Percentiles rank a stretch among this genome's conserved stretches.
Evolutionary conservation across 148 eudicot species (phyloP).

Genomic region (Simmondsia chinensis): DNA sequence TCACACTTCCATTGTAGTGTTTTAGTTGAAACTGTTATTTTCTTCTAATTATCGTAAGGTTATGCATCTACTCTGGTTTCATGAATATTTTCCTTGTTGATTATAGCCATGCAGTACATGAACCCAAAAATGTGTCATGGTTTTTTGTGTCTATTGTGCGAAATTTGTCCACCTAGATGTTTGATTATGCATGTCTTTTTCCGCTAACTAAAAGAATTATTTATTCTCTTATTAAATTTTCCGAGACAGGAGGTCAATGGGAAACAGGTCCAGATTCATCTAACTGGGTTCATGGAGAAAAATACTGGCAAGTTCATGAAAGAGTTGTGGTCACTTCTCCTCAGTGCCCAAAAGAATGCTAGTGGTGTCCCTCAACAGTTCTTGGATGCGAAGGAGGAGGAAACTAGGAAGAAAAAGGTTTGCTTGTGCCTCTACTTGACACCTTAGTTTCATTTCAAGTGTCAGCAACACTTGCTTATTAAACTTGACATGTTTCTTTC

Average conservation of each 20-base stretch:
- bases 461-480: neutral
- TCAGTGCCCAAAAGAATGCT: constrained; percentile 90
- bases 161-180: too few relatives aligned
- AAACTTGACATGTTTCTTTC: constrained; percentile 6
- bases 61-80: too few relatives aligned
- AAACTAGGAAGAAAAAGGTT: constrained; percentile 83
- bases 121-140: too few relatives aligned
- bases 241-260: constrained; percentile 76
- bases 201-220: too few relatives aligned
- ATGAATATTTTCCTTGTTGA: too few relatives aligned
- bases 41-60: too few relatives aligned
- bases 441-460: neutral
- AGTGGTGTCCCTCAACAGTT: constrained; percentile 98
- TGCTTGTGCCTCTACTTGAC: neutral
- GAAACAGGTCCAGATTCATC: constrained; percentile 71
- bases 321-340: constrained; percentile 89
- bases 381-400: constrained; percentile 97
- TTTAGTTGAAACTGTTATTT: too few relatives aligned
- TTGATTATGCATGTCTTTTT: too few relatives aligned
- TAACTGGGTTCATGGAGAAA: constrained; percentile 98
- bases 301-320: constrained; percentile 98
- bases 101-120: too few relatives aligned
- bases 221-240: too few relatives aligned
- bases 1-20: too few relatives aligned
- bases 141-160: too few relatives aligned